Evolutionary conservation across 768 basidiomycete genomes (phyloP).

Genomic region (Tylopilus vinaceipallidus): DNA sequence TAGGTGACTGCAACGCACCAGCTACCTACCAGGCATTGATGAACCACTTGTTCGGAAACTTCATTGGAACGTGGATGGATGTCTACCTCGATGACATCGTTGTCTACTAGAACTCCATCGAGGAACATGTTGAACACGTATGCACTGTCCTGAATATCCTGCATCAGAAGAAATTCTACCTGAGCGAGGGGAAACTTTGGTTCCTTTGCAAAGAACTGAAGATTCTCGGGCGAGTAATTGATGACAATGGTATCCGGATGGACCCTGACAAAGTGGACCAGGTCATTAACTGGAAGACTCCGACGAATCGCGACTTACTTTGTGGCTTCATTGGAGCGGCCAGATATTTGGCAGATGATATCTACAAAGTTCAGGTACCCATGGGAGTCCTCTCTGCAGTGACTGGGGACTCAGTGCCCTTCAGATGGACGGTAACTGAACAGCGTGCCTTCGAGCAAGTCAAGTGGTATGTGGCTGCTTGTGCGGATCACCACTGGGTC

Average conservation of each 20-base stretch:
- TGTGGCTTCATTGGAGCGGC: background rate
- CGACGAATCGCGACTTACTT: background rate
- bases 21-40: conserved; percentile 40
- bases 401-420: background rate
- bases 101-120: conserved; percentile 9
- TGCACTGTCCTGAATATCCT: conserved; percentile 35
- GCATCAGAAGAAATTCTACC: conserved; percentile 33
- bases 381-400: background rate
- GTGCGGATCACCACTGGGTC: background rate
- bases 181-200: conserved; percentile 34
- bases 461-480: background rate
- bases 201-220: conserved; percentile 32
- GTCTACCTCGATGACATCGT: conserved; percentile 9
- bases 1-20: conserved; percentile 38
- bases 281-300: conserved; percentile 18
- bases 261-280: conserved; percentile 44
- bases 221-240: conserved; percentile 36
- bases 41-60: conserved; percentile 2
- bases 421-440: background rate
- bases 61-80: background rate
- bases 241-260: conserved; percentile 41
- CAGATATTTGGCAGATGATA: background rate
- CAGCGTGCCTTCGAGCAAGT: background rate
- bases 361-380: background rate
- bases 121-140: conserved; percentile 32